Base-by-base conservation (phyloP, 371 early-diverging fungal genomes). In the Umbelopsis sp. region DNA sequence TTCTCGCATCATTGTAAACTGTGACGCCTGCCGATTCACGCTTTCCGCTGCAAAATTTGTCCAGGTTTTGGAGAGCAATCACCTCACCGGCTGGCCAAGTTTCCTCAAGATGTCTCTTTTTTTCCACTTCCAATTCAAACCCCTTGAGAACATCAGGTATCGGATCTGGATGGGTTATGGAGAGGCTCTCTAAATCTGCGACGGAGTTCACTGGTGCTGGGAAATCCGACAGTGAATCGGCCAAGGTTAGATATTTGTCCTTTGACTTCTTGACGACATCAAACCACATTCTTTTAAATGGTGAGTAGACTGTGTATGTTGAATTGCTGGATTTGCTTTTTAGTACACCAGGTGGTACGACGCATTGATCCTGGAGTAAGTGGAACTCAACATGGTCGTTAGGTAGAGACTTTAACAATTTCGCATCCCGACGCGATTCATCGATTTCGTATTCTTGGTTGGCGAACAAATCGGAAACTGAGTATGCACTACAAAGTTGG, bases 361-460 rank as follows among this genome's bases (percentile, higher is more conserved):
- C 70, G 63, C 84, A 86, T 70, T 89, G 89, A 65, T 86, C 87
- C 38, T 89, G 82, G 44, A 32, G 72, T 6, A 50, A 69, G 22
- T 69, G 50, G 25, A 80, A 75, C 44, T 70, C 65, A 11, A 83
- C 29, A 29, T 29, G 29, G 4, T 29, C 29, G 29, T 29, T 69
- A 37, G 67, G 68, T 2, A 65, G 25, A 0, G 37, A 9, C 44
- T 66, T 63, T 9, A 50, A 16, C 18, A 78, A 52, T 11, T 46
- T 51, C 0, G 18, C 37, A 44, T 81, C 80, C 11, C 80, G 53
- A 50, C 64, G 57, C 16, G 37, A 45, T 57, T 80, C 82, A 65
- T 80, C 67, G 29, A 83, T 77, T 71, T 86, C 87, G 68, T 81
- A 84, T 69, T 87, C 87, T 3, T 50, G 67, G 70, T 86, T 87